A percentile compares a stretch with the other conserved stretches of the same genome.
Conservation (phyloP, 2,329 filamentous ascomycete species). For the Neonectria hederae region DNA sequence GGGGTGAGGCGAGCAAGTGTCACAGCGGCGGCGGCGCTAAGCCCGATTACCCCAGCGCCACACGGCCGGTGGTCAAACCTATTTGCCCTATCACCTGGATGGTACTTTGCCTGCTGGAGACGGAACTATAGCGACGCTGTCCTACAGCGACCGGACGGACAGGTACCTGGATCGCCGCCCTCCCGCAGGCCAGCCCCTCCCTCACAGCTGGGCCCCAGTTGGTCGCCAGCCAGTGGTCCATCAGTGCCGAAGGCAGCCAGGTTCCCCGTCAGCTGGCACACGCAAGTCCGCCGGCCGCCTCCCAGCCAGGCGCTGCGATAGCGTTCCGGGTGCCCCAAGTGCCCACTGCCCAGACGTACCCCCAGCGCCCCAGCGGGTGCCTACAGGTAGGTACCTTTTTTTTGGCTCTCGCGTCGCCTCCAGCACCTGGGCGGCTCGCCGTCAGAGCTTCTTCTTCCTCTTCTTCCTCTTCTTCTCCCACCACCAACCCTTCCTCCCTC, state of each 20-base stretch:
- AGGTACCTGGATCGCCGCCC: not conserved
- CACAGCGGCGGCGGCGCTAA: constrained; percentile 17
- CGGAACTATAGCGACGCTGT: not conserved
- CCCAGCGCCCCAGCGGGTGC: constrained; percentile 8
- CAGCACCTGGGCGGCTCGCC: constrained; percentile 17
- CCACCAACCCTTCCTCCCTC: constrained; percentile 22
- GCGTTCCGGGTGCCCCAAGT: constrained; percentile 11
- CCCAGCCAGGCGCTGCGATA: constrained; percentile 2
- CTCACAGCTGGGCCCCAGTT: constrained; percentile 5
- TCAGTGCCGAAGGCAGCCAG: constrained; percentile 37
- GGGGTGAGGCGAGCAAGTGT: not conserved
- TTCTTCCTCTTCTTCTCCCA: constrained; percentile 33
- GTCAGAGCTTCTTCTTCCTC: constrained; percentile 28
- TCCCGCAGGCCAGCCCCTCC: not conserved
- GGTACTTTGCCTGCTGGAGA: not conserved
- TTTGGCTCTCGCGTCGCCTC: not conserved
- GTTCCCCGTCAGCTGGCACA: constrained; percentile 39
- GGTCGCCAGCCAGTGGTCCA: not conserved
- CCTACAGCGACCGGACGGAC: not conserved
- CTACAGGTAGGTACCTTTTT: constrained; percentile 1
- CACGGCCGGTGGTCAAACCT: constrained; percentile 15
- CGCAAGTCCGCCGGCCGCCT: not conserved
- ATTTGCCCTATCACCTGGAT: not conserved
- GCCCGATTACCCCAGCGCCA: constrained; percentile 2
- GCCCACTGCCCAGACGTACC: constrained; percentile 1